Evolutionary conservation across 2,329 filamentous ascomycete genomes (phyloP), one percentile per base, ranked within the genome.

Genomic region (Lomentospora prolificans): DNA sequence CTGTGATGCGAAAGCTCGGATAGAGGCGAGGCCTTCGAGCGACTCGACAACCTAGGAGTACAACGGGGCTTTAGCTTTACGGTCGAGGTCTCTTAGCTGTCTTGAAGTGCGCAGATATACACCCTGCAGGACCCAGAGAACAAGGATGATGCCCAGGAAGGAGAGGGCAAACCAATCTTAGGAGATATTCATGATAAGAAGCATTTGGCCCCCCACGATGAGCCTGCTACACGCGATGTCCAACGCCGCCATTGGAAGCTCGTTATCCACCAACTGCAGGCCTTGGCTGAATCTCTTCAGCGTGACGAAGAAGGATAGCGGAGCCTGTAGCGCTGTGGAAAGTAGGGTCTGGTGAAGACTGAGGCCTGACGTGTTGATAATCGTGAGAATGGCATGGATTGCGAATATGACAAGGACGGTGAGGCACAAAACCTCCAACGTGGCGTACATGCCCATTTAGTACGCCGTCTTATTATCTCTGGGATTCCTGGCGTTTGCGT

Each of bases 1-100:
- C 46, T 72, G 64, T 78, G 78, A 81, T 6, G 70, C 69, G 60
- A 78, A 79, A 2, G 76, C 73, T 19, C 77, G 67, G 3, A 80
- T 68, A 0, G 75, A 79, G 0, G 67, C 66, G 2, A 79, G 62
- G 0, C 78, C 78, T 10, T 70, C 69, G 3, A 78, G 65, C 3
- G 69, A 72, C 57, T 78, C 76, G 6, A 70, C 67, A 12, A 72
- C 66, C 19, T 69, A 64, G 1, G 66, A 64, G 51, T 69, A 68
- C 7, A 71, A 59, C 0, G 70, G 69, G 6, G 64, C 63, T 57
- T 69, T 72, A 22, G 63, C 59, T 53, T 72, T 67, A 7, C 72
- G 61, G 17, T 71, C 69, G 19, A 72, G 60, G 2, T 68, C 58
- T 9, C 70, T 66, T 2, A 72, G 58, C 58, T 72, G 69, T 3